Conservation (phyloP, 2,329 filamentous ascomycete species). For the Claviceps fusiformis region DNA sequence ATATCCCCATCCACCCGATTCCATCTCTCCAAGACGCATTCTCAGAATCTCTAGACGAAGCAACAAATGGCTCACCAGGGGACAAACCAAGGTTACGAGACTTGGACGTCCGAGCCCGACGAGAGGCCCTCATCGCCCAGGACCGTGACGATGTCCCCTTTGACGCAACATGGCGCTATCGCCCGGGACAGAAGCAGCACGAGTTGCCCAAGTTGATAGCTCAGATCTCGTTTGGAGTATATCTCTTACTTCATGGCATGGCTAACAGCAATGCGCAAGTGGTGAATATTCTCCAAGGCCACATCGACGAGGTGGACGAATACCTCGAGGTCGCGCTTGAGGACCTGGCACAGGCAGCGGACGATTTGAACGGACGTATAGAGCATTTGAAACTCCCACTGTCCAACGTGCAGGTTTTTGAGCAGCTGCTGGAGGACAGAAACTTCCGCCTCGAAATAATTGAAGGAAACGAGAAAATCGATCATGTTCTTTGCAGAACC, state of each 20-base stretch:
- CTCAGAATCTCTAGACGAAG: conserved; percentile 67
- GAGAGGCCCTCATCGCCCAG: conserved; percentile 54
- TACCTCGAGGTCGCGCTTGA: conserved; percentile 79
- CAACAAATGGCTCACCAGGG: conserved; percentile 33
- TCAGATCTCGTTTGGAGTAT: conserved; percentile 88
- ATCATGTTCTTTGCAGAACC: conserved; percentile 75
- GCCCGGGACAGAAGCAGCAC: conserved; percentile 64
- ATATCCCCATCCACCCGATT: conserved; percentile 48
- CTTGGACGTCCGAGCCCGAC: conserved; percentile 46
- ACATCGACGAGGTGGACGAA: conserved; percentile 88
- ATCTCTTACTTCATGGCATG: conserved; percentile 69
- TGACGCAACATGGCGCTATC: conserved; percentile 62
- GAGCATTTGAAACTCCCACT: conserved; percentile 72
- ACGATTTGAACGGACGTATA: conserved; percentile 69
- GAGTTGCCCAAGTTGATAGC: conserved; percentile 81
- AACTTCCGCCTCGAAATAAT: conserved; percentile 71
- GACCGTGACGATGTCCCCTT: conserved; percentile 57
- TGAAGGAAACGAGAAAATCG: conserved; percentile 79
- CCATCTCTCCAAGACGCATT: conserved; percentile 68
- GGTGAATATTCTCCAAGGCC: conserved; percentile 73
- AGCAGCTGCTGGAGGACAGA: conserved; percentile 75
- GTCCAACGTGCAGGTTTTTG: conserved; percentile 69
- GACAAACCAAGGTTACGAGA: conserved; percentile 39
- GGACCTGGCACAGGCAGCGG: conserved; percentile 64
- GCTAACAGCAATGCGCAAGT: conserved; percentile 85